Percentiles rank a stretch among this genome's conserved stretches.
Evolutionary conservation across 768 basidiomycete species (phyloP).

Genomic region (Suillus subaureus): DNA sequence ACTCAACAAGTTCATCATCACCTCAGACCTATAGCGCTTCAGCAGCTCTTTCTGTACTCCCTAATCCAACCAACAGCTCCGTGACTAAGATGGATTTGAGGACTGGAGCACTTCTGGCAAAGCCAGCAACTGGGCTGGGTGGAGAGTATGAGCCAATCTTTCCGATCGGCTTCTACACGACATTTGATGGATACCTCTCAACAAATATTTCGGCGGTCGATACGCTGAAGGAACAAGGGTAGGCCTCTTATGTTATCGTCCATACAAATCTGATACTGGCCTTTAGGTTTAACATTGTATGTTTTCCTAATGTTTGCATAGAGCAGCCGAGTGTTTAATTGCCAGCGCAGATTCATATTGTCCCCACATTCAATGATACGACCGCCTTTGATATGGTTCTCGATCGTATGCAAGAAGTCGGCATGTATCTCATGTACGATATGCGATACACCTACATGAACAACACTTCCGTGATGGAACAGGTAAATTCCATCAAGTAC

Average conservation of each 20-base stretch:
- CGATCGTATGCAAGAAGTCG: slow-evolving; percentile 71
- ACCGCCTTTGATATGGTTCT: slow-evolving; percentile 59
- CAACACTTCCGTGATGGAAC: slow-evolving; percentile 56
- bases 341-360: slow-evolving; percentile 58
- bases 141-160: slow-evolving; percentile 54
- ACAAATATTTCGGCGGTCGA: slow-evolving; percentile 28
- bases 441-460: slow-evolving; percentile 79
- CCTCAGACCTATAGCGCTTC: slow-evolving; percentile 47
- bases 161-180: slow-evolving; percentile 48
- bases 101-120: slow-evolving; percentile 56
- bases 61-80: slow-evolving; percentile 50
- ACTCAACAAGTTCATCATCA: slow-evolving; percentile 28
- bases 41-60: slow-evolving; percentile 50
- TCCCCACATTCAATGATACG: slow-evolving; percentile 65
- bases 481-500: slow-evolving; percentile 70
- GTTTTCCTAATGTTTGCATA: slow-evolving; percentile 12
- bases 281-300: slow-evolving; percentile 33
- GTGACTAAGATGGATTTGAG: slow-evolving; percentile 68
- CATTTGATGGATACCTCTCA: slow-evolving; percentile 36
- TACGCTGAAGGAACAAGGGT: slow-evolving; percentile 36
- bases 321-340: neutral
- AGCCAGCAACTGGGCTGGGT: slow-evolving; percentile 50
- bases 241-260: slow-evolving; percentile 5
- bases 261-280: neutral
- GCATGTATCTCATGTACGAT: slow-evolving; percentile 80